A percentile compares a stretch with the other conserved stretches of the same genome.
Conservation (phyloP, 2,329 filamentous ascomycete genomes). For the Calonectria fujianensis region DNA sequence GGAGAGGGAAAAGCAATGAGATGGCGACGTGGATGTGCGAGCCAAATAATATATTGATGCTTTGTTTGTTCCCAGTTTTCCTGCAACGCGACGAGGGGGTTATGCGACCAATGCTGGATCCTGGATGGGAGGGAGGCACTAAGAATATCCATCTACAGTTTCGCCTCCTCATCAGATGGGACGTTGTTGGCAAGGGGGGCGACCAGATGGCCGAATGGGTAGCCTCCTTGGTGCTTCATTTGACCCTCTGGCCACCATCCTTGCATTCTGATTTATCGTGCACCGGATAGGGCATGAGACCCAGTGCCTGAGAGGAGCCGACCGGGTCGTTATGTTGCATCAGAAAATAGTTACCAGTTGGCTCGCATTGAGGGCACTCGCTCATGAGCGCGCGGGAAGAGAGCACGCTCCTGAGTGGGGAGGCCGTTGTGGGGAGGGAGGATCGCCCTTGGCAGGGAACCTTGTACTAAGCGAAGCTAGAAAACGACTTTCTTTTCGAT, state of each 20-base stretch:
- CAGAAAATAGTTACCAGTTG: conserved; percentile 11
- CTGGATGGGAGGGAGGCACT: conserved; percentile 20
- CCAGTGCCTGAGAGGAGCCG: conserved; percentile 1
- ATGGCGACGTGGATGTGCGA: not conserved
- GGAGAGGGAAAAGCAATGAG: conserved; percentile 3
- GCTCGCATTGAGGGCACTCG: not conserved
- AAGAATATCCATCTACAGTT: conserved; percentile 36
- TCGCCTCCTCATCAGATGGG: conserved; percentile 25
- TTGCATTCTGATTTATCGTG: conserved; percentile 6
- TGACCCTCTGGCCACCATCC: conserved; percentile 1
- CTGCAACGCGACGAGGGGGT: conserved; percentile 33
- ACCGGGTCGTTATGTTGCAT: conserved; percentile 28
- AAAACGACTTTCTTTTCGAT: conserved; percentile 23
- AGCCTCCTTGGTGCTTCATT: conserved; percentile 13
- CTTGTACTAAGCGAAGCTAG: conserved; percentile 12
- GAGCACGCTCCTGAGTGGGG: conserved; percentile 9
- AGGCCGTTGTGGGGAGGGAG: conserved; percentile 30
- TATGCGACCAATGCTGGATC: conserved; percentile 1
- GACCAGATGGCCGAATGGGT: not conserved
- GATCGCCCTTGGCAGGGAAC: conserved; percentile 30
- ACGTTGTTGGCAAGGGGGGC: conserved; percentile 34
- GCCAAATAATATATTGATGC: conserved; percentile 32
- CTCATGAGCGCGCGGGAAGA: not conserved
- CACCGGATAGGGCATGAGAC: not conserved
- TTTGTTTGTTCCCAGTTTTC: conserved; percentile 36